Evolutionary conservation across 1,284 basidiomycete species (phyloP), one percentile per base, ranked within the genome.

Genomic region (Anthracocystis panici-leucophaei): DNA sequence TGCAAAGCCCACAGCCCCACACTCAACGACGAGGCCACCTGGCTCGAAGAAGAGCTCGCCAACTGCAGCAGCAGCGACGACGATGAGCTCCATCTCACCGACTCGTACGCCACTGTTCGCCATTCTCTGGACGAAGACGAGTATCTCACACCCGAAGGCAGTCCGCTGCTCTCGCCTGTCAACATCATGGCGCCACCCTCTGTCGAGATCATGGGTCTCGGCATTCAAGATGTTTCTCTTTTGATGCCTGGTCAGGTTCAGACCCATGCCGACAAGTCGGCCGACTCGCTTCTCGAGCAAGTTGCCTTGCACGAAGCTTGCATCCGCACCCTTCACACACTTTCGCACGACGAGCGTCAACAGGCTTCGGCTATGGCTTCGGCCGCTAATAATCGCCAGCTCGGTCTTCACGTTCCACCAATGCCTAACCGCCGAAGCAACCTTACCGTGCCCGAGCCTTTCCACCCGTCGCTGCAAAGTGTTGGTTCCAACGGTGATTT

Each of bases 41-140:
- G 73, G 73, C 60, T 70, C n/a, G 67, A 75, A 51, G 59, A 70
- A 48, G 73, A 75, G 55, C 60, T 75, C 3, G 73, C 73, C 8
- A 33, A 63, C 9, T 69, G 63, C 59, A 66, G 63, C 59, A 66
- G 63, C 53, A 57, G 56, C 46, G 66, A 68, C 10, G 58, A 67
- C 23, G 65, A 69, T 23, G 65, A 65, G 5, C 23, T 35, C n/a
- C 51, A 50, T 18, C 65, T 63, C 9, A 29, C 48, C 41, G 31
- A 41, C 20, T 44, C 58, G 25, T 58, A 50, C n/a, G 55, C 38
- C 16, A 49, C 54, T 14, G 52, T 50, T 5, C 35, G 52, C 29
- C 52, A 25, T 3, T 61, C 60, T 27, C 44, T 52, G 29, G 58
- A 57, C 3, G 66, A 75, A 14, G 63, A 56, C 31, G 54, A 68